Percentiles rank a stretch among this genome's conserved stretches.
Conservation (phyloP, 176 grass and related monocot species). For the Guadua angustifolia region DNA sequence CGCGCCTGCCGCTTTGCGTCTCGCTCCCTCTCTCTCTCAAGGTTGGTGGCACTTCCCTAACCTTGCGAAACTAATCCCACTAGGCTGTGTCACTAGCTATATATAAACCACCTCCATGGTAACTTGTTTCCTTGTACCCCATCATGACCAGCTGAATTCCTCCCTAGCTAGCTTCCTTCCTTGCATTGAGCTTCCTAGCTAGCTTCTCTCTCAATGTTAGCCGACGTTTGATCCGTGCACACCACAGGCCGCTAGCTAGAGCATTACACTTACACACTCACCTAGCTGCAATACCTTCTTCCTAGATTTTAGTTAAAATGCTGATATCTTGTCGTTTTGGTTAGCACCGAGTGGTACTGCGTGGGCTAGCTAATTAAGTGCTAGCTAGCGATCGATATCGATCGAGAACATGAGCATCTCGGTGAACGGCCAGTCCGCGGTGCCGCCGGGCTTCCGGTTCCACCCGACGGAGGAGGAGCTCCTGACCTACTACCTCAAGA, state of each 20-base stretch:
- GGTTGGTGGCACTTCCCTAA: constrained; percentile 83
- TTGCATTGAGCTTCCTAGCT: neutral
- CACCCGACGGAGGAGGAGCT: constrained; percentile 96
- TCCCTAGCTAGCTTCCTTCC: neutral
- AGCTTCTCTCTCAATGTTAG: neutral
- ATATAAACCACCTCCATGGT: constrained; percentile 73
- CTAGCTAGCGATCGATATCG: neutral
- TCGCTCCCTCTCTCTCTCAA: constrained; percentile 49
- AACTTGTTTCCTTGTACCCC: constrained; percentile 64
- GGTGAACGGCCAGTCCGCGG: constrained; percentile 81
- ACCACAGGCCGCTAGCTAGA: neutral
- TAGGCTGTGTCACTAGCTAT: constrained; percentile 55
- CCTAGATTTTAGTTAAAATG: neutral
- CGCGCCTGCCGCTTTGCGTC: constrained; percentile 26
- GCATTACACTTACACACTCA: neutral
- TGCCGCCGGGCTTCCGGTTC: constrained; percentile 94
- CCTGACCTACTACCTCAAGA: constrained; percentile 83
- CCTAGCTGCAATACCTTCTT: neutral
- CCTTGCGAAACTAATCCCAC: constrained; percentile 77
- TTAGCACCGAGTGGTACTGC: neutral
- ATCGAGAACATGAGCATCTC: constrained; percentile 69
- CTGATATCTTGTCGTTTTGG: neutral
- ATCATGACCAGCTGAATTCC: constrained; percentile 31
- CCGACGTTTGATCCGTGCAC: constrained; percentile 2
- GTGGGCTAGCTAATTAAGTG: too few relatives aligned